These are phyloP conservation scores for Trichoderma koningiopsis DNA, from an alignment of 2,329 filamentous ascomycete species.

Conservation along the genomic window DNA sequence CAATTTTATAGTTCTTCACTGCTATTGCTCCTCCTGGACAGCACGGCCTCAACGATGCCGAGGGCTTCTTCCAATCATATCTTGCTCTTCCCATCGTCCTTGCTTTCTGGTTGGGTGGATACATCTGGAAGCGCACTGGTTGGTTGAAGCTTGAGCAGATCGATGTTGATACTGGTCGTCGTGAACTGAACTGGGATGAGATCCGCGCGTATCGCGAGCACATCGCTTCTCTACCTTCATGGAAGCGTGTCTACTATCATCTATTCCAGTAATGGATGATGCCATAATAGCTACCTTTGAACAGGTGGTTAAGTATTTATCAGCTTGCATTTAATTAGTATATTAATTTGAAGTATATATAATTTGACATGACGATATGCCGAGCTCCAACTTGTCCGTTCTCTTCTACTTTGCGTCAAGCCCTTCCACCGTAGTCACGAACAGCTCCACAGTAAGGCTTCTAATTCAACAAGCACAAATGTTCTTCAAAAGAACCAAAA, in stretches of 20 bases:
- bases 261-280: slow-evolving; percentile 33
- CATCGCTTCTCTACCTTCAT: slow-evolving; percentile 52
- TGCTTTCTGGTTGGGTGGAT: slow-evolving; percentile 58
- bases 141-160: slow-evolving; percentile 63
- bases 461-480: background rate
- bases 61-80: slow-evolving; percentile 57
- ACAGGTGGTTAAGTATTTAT: background rate
- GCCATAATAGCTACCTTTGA: background rate
- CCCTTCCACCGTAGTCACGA: background rate
- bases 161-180: slow-evolving; percentile 66
- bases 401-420: background rate
- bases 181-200: slow-evolving; percentile 64
- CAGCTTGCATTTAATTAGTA: background rate
- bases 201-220: slow-evolving; percentile 57
- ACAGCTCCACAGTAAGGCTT: background rate
- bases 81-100: slow-evolving; percentile 57
- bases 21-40: slow-evolving; percentile 45
- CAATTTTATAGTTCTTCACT: slow-evolving; percentile 46
- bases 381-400: background rate
- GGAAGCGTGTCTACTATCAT: slow-evolving; percentile 42
- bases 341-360: slow-evolving; percentile 8
- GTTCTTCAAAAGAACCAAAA: background rate
- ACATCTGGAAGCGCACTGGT: slow-evolving; percentile 64
- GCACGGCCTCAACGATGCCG: slow-evolving; percentile 41
- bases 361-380: background rate